Conservation (phyloP, 768 basidiomycete species). For the Tulasnella sp. region DNA sequence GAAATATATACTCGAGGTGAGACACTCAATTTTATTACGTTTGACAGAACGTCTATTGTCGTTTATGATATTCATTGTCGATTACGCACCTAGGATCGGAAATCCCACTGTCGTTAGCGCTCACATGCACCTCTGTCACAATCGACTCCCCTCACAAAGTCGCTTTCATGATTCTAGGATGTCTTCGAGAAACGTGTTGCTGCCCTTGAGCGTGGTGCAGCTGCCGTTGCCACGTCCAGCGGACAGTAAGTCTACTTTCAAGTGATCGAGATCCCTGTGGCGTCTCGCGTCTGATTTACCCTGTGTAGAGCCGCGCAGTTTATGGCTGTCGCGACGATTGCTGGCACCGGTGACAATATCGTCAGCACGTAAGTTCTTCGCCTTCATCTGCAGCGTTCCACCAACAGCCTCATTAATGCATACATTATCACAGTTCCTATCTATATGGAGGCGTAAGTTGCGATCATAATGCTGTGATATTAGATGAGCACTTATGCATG, state of each 20-base stretch:
- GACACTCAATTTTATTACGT: not conserved
- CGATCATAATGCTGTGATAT: not conserved
- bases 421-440: conserved; percentile 35
- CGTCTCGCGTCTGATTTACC: not conserved
- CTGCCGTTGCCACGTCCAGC: conserved; percentile 60
- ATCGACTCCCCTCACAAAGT: too few species aligned
- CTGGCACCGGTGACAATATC: conserved; percentile 64
- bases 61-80: not conserved
- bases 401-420: not conserved
- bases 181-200: conserved; percentile 74
- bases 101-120: conserved; percentile 53
- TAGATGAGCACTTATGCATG: not conserved
- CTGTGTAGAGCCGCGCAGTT: conserved; percentile 49
- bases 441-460: conserved; percentile 59
- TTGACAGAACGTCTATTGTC: not conserved
- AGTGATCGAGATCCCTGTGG: not conserved
- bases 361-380: conserved; percentile 47
- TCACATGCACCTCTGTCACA: not conserved
- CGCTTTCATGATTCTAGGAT: conserved; percentile 44
- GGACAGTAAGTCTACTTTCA: conserved; percentile 36
- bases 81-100: conserved; percentile 35
- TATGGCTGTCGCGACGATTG: conserved; percentile 52
- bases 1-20: conserved; percentile 49
- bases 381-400: not conserved
- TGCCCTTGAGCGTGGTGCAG: conserved; percentile 68